Evolutionary conservation across 352 stramenopile genomes (phyloP).

Genomic region (Stramenopiles sp.): DNA sequence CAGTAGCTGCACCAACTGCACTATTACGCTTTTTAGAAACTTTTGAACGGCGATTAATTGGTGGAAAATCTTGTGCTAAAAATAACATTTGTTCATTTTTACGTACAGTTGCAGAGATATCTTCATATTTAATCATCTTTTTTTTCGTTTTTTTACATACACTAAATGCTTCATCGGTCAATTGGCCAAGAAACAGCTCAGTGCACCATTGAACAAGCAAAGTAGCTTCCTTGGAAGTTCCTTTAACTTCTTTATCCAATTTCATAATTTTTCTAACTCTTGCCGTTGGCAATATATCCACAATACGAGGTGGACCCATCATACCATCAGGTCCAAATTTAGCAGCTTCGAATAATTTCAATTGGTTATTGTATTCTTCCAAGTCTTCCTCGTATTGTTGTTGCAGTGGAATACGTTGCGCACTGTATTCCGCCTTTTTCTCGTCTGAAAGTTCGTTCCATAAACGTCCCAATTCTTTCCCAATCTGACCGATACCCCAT

Average conservation of each 20-base stretch:
- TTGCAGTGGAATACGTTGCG: background rate
- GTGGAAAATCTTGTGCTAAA: conserved; percentile 17
- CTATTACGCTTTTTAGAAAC: too few relatives aligned
- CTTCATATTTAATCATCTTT: conserved; percentile 43
- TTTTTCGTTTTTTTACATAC: conserved; percentile 28
- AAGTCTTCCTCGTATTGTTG: background rate
- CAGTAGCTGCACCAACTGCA: too few relatives aligned
- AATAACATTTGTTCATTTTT: conserved; percentile 30
- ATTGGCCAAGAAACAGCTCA: conserved; percentile 35
- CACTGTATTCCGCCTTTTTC: background rate
- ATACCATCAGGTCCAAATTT: background rate
- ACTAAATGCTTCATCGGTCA: conserved; percentile 29
- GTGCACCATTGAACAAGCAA: conserved; percentile 32
- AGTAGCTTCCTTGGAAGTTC: conserved; percentile 40
- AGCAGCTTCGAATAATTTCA: background rate
- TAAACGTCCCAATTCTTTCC: background rate
- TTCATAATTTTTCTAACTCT: conserved; percentile 43
- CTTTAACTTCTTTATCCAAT: conserved; percentile 34
- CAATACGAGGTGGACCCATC: background rate
- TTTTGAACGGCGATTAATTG: background rate
- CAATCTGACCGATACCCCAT: background rate
- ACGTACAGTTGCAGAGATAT: conserved; percentile 35
- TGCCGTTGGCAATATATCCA: conserved; percentile 4
- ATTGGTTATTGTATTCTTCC: background rate
- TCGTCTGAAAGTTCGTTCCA: background rate